Conservation (phyloP, 2,329 filamentous ascomycete species). For the Pseudocercospora macadamiae region DNA sequence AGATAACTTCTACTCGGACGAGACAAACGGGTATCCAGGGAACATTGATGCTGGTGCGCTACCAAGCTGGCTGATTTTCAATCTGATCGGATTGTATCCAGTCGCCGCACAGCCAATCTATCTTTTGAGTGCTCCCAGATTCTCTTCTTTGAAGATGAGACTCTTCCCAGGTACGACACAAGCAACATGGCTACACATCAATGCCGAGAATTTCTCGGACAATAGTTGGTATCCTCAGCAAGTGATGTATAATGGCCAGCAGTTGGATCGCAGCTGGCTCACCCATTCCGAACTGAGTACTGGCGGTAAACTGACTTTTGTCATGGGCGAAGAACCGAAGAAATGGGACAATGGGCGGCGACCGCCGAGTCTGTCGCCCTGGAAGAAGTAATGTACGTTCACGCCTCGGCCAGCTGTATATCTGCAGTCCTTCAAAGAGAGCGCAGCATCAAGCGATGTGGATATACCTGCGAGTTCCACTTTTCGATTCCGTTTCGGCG, state of each 20-base stretch:
- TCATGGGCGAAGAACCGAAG: slow-evolving; percentile 20
- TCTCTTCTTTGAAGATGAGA: slow-evolving; percentile 30
- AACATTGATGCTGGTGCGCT: slow-evolving; percentile 53
- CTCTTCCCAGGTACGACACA: slow-evolving; percentile 22
- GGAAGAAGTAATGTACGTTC: neutral
- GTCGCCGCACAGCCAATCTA: slow-evolving; percentile 54
- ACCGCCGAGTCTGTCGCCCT: slow-evolving; percentile 21
- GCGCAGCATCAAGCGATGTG: no score
- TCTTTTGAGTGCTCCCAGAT: slow-evolving; percentile 52
- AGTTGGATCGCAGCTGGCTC: slow-evolving; percentile 25
- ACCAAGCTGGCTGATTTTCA: slow-evolving; percentile 56
- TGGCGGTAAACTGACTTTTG: slow-evolving; percentile 26
- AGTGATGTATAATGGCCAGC: slow-evolving; percentile 21
- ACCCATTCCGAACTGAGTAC: slow-evolving; percentile 19
- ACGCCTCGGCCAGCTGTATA: no score
- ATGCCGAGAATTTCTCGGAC: slow-evolving; percentile 16
- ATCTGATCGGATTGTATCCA: slow-evolving; percentile 54
- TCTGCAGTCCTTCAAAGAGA: no score
- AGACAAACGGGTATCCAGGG: slow-evolving; percentile 47
- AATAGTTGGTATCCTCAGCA: slow-evolving; percentile 23
- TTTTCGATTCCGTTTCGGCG: no score
- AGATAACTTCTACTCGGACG: slow-evolving; percentile 47
- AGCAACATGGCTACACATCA: slow-evolving; percentile 17
- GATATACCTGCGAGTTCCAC: no score
- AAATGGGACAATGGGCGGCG: slow-evolving; percentile 27